Evolutionary conservation across 371 early-diverging fungal species (phyloP).

Genomic region (Mucor plumbeus): DNA sequence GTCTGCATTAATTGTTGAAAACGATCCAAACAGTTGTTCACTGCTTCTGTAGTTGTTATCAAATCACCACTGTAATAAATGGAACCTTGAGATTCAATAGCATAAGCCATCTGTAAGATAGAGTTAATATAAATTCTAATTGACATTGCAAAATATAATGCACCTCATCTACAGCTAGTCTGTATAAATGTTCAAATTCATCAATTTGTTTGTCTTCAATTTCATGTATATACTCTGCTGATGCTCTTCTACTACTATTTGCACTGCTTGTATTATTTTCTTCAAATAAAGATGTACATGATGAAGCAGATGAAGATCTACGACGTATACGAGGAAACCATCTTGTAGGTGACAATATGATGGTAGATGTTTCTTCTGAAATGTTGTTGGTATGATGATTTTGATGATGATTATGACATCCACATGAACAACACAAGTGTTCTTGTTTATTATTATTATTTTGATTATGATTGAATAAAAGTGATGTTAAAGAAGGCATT

Average conservation of each 20-base stretch:
- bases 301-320: conserved; percentile 24
- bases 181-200: conserved; percentile 20
- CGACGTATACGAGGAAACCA: conserved; percentile 38
- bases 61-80: conserved; percentile 37
- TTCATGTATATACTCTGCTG: conserved; percentile 8
- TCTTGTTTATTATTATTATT: conserved; percentile 12
- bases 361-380: conserved; percentile 8
- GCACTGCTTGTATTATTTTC: not conserved
- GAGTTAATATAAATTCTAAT: not conserved
- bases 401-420: conserved; percentile 22
- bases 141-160: not conserved
- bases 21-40: conserved; percentile 26
- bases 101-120: conserved; percentile 22
- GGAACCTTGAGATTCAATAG: conserved; percentile 38
- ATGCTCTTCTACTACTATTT: not conserved
- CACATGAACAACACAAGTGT: conserved; percentile 16
- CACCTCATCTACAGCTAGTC: conserved; percentile 34
- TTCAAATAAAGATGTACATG: conserved; percentile 5
- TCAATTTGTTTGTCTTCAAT: conserved; percentile 19
- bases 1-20: conserved; percentile 26
- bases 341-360: conserved; percentile 19
- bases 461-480: conserved; percentile 12
- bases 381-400: not conserved
- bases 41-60: conserved; percentile 26
- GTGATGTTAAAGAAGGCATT: conserved; percentile 22